phyloP scores from a whole-genome alignment of 768 basidiomycete genomes.

The Leccinum truebloodii region DNA sequence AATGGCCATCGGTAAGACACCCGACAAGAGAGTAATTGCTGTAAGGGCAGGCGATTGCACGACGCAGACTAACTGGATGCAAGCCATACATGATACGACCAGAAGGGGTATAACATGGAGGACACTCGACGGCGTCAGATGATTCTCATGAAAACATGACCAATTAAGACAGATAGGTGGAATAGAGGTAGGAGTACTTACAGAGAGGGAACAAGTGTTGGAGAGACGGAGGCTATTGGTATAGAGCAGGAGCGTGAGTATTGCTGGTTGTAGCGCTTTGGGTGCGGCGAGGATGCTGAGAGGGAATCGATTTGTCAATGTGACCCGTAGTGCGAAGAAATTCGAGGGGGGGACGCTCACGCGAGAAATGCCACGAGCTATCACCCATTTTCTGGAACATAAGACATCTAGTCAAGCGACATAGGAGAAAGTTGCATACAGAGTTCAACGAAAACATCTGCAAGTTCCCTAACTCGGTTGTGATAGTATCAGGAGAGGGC shows the following conservation, averaged over 20 bases:
- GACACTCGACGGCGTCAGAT: constrained; percentile 6
- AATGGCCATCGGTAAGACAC: constrained; percentile 11
- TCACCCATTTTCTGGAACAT: neutral
- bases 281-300: constrained; percentile 17
- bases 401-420: neutral
- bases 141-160: neutral
- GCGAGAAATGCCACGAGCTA: constrained; percentile 22
- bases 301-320: neutral
- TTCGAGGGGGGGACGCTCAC: constrained; percentile 5
- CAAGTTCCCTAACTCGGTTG: constrained; percentile 12
- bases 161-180: neutral
- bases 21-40: constrained; percentile 5
- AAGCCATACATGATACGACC: constrained; percentile 11
- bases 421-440: constrained; percentile 5
- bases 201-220: constrained; percentile 11
- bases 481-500: neutral
- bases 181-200: neutral
- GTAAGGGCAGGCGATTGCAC: constrained; percentile 16
- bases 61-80: constrained; percentile 7
- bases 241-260: constrained; percentile 24
- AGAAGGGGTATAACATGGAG: constrained; percentile 23
- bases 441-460: constrained; percentile 19
- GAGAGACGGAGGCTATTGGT: constrained; percentile 24
- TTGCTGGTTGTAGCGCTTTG: constrained; percentile 3
- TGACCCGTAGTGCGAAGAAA: neutral